phyloP scores from a whole-genome alignment of 805 yeast genomes.

The Lipomyces orientalis region DNA sequence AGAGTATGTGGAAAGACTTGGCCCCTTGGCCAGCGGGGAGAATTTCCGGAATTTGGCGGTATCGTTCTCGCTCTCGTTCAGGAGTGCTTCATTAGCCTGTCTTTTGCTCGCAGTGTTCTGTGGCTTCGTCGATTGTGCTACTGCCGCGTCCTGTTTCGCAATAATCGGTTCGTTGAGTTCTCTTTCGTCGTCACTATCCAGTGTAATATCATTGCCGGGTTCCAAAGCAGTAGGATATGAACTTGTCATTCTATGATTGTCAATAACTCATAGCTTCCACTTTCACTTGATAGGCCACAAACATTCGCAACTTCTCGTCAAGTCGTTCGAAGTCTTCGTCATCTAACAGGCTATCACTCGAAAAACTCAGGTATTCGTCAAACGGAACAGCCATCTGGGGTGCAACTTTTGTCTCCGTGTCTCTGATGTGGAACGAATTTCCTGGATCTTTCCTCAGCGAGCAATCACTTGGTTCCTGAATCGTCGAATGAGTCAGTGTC shows the following conservation, averaged over 20 bases:
- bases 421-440: not conserved
- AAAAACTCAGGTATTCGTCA: not conserved
- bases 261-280: not conserved
- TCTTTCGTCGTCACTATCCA: slow-evolving; percentile 21
- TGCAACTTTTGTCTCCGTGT: not conserved
- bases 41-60: not conserved
- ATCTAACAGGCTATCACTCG: not conserved
- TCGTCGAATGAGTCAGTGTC: slow-evolving; percentile 4
- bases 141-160: not conserved
- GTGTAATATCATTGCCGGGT: slow-evolving; percentile 8
- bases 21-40: not conserved
- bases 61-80: not conserved
- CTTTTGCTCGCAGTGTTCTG: not conserved
- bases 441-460: not conserved
- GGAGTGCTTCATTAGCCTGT: not conserved
- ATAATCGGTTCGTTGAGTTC: slow-evolving; percentile 13
- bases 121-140: not conserved
- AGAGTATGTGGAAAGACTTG: not conserved
- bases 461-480: not conserved
- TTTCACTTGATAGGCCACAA: not conserved
- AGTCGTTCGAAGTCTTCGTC: not conserved
- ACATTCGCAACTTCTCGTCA: not conserved
- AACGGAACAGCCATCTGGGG: not conserved
- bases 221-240: not conserved
- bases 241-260: not conserved